Percentiles rank a stretch among this genome's conserved stretches.
Conservation (phyloP, 2,329 filamentous ascomycete species). For the Fonsecaea erecta region DNA sequence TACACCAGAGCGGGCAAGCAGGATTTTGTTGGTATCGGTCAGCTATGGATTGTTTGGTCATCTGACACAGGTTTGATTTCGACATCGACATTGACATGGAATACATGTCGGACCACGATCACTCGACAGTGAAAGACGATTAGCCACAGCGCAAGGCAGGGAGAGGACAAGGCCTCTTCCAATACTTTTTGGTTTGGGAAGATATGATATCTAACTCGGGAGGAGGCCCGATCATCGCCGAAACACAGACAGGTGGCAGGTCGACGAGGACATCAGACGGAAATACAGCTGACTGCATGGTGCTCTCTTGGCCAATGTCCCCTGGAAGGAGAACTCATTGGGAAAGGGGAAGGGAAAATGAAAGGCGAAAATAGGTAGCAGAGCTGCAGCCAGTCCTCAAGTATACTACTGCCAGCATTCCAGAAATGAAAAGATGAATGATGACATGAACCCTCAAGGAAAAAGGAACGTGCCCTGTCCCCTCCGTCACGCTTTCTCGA, state of each 20-base stretch:
- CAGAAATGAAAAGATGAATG: background rate
- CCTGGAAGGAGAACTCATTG: background rate
- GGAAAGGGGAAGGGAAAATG: background rate
- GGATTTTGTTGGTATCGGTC: constrained; percentile 5
- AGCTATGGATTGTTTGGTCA: constrained; percentile 18
- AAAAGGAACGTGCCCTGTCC: background rate
- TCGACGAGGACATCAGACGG: background rate
- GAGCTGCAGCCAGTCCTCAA: background rate
- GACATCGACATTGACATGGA: constrained; percentile 3
- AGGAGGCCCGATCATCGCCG: background rate
- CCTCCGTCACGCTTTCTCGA: too few relatives aligned
- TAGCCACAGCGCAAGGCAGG: background rate
- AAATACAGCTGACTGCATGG: background rate
- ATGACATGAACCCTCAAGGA: constrained; percentile 7
- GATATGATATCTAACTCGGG: background rate
- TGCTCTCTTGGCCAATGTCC: background rate
- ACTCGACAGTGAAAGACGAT: background rate
- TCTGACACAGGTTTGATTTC: constrained; percentile 17
- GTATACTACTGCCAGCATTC: background rate
- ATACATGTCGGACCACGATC: constrained; percentile 7
- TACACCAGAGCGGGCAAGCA: background rate
- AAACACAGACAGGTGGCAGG: background rate
- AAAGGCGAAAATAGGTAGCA: background rate
- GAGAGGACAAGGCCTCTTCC: background rate
- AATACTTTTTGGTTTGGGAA: background rate